Conservation (phyloP, 352 stramenopile genomes). For the Phytophthora rubi region DNA sequence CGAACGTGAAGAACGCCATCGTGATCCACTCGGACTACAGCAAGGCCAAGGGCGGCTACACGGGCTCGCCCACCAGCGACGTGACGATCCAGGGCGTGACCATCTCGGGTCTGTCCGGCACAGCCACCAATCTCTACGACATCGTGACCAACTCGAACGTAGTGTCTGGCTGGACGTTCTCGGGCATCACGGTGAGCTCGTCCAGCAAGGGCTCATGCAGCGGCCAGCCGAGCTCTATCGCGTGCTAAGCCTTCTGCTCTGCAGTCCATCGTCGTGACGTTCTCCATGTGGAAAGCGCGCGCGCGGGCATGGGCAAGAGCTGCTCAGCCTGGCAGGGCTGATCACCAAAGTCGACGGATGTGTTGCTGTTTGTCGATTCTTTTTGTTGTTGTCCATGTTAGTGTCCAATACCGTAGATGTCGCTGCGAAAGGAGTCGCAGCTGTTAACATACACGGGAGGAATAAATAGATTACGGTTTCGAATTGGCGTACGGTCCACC, state of each 20-base stretch:
- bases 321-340: not conserved
- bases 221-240: not conserved
- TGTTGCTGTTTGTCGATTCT: no score
- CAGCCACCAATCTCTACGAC: slow-evolving; percentile 28
- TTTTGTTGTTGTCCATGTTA: no score
- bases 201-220: not conserved
- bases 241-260: not conserved
- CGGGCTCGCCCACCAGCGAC: not conserved
- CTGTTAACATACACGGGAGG: no score
- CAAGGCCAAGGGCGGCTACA: slow-evolving; percentile 15
- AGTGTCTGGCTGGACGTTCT: slow-evolving; percentile 18
- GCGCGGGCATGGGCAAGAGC: not conserved
- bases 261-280: no score
- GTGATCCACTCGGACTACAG: slow-evolving; percentile 24
- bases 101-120: slow-evolving; percentile 16
- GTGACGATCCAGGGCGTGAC: slow-evolving; percentile 2
- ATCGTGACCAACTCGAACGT: slow-evolving; percentile 23
- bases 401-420: no score
- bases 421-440: no score
- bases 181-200: not conserved
- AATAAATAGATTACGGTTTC: no score
- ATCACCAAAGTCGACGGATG: no score
- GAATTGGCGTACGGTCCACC: no score
- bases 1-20: slow-evolving; percentile 10
- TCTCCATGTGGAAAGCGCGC: no score